Evolutionary conservation across 2,329 filamentous ascomycete genomes (phyloP), one percentile per base, ranked within the genome.

Genomic region (Alternaria sp.): DNA sequence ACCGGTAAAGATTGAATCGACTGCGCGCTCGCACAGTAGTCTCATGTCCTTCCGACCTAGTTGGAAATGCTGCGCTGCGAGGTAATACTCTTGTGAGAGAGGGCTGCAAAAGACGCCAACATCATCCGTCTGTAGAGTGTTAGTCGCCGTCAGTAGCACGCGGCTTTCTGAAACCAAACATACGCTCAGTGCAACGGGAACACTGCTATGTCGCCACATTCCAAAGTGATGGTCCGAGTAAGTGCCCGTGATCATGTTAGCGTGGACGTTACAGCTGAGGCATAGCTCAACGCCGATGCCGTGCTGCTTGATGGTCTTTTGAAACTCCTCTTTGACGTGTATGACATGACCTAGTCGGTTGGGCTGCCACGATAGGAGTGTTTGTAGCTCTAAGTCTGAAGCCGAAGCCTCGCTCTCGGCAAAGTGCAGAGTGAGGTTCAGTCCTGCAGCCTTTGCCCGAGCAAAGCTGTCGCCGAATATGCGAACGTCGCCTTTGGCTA

Each of bases 41-140:
- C 86, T 80, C 7, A 88, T 66, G 23, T 84, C 80, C 1, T 66
- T 55, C 13, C 78, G 74, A 28, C 66, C 71, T 13, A 95, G 80
- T 0, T 77, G 73, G 69, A 95, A 95, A 71, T 93, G 87, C 64
- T 88, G 77, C 1, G 89, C 87, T 3, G 90, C 89, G 2, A 95
- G 84, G 7, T 82, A 79, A 75, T 93, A 94, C 74, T 96, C 92
- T 65, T 92, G 88, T 0, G 90, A 93, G 4, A 93, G 77, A 0
- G 86, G 82, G 70, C 90, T 93, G 49, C 88, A 88, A 69, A 95
- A 95, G 23, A 95, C 86, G 2, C 91, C 92, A 9, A 94, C 89
- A 69, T 95, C 91, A 72, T 95, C 92, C 1, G 91, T 95, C 90
- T 93, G 60, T 4, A 40, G 26, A 14, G 5, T 14, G 29, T 71